Evolutionary conservation across 1,139 yeast species (phyloP).

Genomic region (Debaryomycetaceae sp.): DNA sequence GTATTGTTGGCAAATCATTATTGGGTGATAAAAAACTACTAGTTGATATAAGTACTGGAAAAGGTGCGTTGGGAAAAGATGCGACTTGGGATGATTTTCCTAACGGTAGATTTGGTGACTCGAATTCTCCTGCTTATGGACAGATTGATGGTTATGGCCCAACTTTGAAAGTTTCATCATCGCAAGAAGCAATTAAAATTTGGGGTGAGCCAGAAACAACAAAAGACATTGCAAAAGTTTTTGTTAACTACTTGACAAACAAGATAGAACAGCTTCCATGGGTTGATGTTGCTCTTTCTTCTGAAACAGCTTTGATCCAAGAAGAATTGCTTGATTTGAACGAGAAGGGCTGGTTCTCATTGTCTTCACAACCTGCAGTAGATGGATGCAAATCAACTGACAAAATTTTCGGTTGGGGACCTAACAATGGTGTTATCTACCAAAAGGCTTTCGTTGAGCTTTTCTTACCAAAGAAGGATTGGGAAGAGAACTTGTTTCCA

Average conservation of each 20-base stretch:
- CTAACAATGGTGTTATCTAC: constrained; percentile 80
- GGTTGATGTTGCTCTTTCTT: constrained; percentile 79
- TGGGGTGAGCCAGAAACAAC: constrained; percentile 83
- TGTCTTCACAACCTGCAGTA: constrained; percentile 94
- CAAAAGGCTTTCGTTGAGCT: constrained; percentile 91
- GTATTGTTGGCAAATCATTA: constrained; percentile 24
- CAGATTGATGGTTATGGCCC: constrained; percentile 98
- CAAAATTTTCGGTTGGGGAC: constrained; percentile 97
- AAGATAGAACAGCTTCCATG: constrained; percentile 82
- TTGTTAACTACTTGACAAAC: constrained; percentile 71
- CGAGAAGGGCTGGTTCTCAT: constrained; percentile 72
- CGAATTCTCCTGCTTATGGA: constrained; percentile 96
- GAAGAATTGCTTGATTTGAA: constrained; percentile 83
- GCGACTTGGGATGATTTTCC: constrained; percentile 99
- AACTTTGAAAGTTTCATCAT: constrained; percentile 65
- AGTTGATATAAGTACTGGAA: constrained; percentile 77
- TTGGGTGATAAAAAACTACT: constrained; percentile 48
- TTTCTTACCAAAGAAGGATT: constrained; percentile 74
- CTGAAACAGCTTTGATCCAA: constrained; percentile 91
- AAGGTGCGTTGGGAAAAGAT: constrained; percentile 82
- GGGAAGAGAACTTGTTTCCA: constrained; percentile 57
- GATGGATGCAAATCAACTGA: constrained; percentile 76
- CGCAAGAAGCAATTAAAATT: constrained; percentile 62
- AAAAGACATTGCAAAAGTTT: constrained; percentile 64
- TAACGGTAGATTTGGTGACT: constrained; percentile 96